Base-by-base conservation (phyloP, 2,329 filamentous ascomycete genomes). In the Penicillium sp. region DNA sequence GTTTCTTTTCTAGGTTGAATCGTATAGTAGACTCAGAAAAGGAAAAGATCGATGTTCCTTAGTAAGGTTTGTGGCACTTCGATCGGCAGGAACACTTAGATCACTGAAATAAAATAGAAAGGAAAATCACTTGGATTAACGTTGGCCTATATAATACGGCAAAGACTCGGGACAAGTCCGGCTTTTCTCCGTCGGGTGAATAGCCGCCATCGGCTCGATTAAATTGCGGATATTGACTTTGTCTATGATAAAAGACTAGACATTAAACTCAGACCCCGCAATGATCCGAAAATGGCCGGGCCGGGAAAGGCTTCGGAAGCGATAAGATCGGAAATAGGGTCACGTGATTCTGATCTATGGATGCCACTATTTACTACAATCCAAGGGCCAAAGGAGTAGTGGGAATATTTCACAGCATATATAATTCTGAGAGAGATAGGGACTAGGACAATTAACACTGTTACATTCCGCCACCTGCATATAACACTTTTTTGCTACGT, bases 301-400 rank as follows among this genome's bases (percentile, higher is more conserved):
- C 32, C 31, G 36, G 42, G 26, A 14, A 34, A 13, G 7, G 27
- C 14, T 31, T 49, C 47, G 47, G 47, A 49, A 42, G 47, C 47
- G 47, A 49, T 49, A 46, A 42, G 47, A 49, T 49, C 47, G 47
- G 47, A 49, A 40, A 31, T 20, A 23, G 10, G 4, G 24, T 49
- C 42, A 49, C 47, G 47, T 49, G 47, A 7, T 26, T 6, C 36
- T 4, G 10, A 27, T 18, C 34, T 32, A 27, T 27, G n/a, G n/a
- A 14, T 22, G 24, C 24, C 24, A 26, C 24, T 26, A 9, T 26
- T 8, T 9, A 9, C 24, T 9, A 4, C 24, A 26, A 2, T 26
- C 10, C 1, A 8, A 26, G 6, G 7, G 4, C 18, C 18, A 20
- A 20, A 20, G 18, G 18, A 20, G 18, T 20, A 4, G 4, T 20